Conservation (phyloP, 768 basidiomycete genomes). For the Auricularia sp. region DNA sequence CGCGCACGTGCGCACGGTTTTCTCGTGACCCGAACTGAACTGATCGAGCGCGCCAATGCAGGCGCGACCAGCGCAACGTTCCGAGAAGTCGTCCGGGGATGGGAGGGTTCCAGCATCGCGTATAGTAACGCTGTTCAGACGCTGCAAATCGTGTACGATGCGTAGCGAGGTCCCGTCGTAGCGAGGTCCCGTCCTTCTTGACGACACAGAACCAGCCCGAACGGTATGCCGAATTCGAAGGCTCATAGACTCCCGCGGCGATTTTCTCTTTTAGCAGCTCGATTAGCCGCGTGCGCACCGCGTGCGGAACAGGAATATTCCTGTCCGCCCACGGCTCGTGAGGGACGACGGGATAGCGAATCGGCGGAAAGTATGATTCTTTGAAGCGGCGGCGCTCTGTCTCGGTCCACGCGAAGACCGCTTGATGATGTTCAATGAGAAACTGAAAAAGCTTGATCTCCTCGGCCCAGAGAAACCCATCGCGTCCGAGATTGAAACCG, state of each 20-base stretch:
- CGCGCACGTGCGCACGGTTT: too few species aligned
- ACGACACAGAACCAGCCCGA: slow-evolving; percentile 29
- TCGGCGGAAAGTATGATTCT: slow-evolving; percentile 19
- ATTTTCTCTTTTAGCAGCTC: slow-evolving; percentile 27
- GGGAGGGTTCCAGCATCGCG: slow-evolving; percentile 28
- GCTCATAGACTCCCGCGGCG: slow-evolving; percentile 30
- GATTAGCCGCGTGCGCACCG: slow-evolving; percentile 20
- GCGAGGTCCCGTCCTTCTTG: slow-evolving; percentile 10
- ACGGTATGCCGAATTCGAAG: slow-evolving; percentile 27
- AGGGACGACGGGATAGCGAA: slow-evolving; percentile 26
- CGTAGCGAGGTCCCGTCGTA: slow-evolving; percentile 14
- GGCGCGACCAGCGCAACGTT: slow-evolving; percentile 23
- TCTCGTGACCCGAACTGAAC: too few species aligned
- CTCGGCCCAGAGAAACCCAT: slow-evolving; percentile 23
- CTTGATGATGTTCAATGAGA: slow-evolving; percentile 10
- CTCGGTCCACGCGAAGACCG: slow-evolving; percentile 14
- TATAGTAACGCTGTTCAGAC: slow-evolving; percentile 30
- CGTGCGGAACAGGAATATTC: slow-evolving; percentile 26
- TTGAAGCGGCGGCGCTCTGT: slow-evolving; percentile 11
- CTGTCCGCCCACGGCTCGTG: slow-evolving; percentile 29
- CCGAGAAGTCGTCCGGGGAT: slow-evolving; percentile 22
- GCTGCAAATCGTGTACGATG: slow-evolving; percentile 31
- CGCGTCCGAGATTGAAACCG: slow-evolving; percentile 7
- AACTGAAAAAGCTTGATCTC: slow-evolving; percentile 17
- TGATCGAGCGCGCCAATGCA: slow-evolving; percentile 17